Conservation (phyloP, 1,284 basidiomycete species). For the Papiliotrema flavescens region DNA sequence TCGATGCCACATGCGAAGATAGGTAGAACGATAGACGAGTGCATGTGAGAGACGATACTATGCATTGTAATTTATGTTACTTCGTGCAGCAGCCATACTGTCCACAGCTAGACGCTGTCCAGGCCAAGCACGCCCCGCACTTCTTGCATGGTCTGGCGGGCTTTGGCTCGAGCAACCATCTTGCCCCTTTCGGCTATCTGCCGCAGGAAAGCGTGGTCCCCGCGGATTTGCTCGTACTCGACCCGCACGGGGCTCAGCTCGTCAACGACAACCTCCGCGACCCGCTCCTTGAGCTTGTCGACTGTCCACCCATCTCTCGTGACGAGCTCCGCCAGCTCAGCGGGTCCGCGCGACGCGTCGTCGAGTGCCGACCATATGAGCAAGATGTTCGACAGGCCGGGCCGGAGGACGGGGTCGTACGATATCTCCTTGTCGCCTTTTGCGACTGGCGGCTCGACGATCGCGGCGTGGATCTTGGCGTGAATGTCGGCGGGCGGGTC, state of each 20-base stretch:
- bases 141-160: conserved; percentile 62
- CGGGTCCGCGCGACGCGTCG: conserved; percentile 46
- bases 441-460: conserved; percentile 53
- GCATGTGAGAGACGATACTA: not conserved
- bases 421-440: conserved; percentile 70
- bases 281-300: conserved; percentile 66
- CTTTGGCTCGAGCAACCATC: conserved; percentile 60
- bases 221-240: conserved; percentile 63
- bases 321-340: conserved; percentile 55
- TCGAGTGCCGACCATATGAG: conserved; percentile 57
- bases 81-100: not conserved
- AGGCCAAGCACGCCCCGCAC: conserved; percentile 69
- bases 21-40: not conserved
- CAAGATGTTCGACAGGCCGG: conserved; percentile 80
- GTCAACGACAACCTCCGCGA: conserved; percentile 69
- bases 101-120: conserved; percentile 19
- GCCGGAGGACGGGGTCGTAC: conserved; percentile 71
- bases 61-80: not conserved
- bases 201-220: conserved; percentile 62
- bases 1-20: not conserved
- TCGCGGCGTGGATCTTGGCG: conserved; percentile 71
- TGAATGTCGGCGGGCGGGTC: conserved; percentile 64
- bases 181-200: conserved; percentile 65
- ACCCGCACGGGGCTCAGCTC: conserved; percentile 65
- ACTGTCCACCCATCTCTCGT: conserved; percentile 52